phyloP scores from a whole-genome alignment of 2,329 filamentous ascomycete species.

The Colletotrichum brevisporum region DNA sequence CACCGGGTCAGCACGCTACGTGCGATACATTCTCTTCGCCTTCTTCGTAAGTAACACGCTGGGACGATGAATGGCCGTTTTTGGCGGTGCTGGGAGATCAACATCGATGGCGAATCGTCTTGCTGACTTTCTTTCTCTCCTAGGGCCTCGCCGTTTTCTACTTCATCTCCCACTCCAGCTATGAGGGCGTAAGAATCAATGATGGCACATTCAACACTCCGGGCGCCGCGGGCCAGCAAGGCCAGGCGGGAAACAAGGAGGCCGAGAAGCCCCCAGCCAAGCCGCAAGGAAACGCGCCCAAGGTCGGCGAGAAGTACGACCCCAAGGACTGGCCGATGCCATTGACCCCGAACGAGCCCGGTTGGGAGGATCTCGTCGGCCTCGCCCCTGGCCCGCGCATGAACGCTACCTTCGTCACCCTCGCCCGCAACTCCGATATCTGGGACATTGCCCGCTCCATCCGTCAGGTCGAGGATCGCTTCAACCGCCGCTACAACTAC shows the following conservation, averaged over 20 bases:
- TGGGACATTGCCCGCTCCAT: conserved; percentile 99
- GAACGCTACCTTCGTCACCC: conserved; percentile 97
- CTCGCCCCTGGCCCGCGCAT: conserved; percentile 79
- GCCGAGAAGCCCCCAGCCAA: conserved; percentile 43
- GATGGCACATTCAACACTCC: conserved; percentile 48
- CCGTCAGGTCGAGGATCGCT: conserved; percentile 95
- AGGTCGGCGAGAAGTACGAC: conserved; percentile 51
- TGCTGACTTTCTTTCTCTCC: conserved; percentile 39
- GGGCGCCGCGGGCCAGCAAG: conserved; percentile 51
- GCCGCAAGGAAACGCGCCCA: conserved; percentile 39
- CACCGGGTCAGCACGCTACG: conserved; percentile 80
- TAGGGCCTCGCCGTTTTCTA: conserved; percentile 82
- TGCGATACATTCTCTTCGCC: conserved; percentile 84
- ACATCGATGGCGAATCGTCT: too few relatives aligned
- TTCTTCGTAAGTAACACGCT: conserved; percentile 76
- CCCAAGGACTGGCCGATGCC: conserved; percentile 63
- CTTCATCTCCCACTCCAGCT: conserved; percentile 77
- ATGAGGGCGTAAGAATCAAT: conserved; percentile 55
- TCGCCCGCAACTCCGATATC: conserved; percentile 92
- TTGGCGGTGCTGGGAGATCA: too few relatives aligned
- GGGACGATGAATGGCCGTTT: not conserved
- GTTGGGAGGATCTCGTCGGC: conserved; percentile 66
- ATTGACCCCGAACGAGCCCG: conserved; percentile 65
- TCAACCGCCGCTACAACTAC: conserved; percentile 97
- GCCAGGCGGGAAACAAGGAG: conserved; percentile 41